Evolutionary conservation across 176 grass and related monocot genomes (phyloP).

Genomic region (Chrysopogon serrulatus): DNA sequence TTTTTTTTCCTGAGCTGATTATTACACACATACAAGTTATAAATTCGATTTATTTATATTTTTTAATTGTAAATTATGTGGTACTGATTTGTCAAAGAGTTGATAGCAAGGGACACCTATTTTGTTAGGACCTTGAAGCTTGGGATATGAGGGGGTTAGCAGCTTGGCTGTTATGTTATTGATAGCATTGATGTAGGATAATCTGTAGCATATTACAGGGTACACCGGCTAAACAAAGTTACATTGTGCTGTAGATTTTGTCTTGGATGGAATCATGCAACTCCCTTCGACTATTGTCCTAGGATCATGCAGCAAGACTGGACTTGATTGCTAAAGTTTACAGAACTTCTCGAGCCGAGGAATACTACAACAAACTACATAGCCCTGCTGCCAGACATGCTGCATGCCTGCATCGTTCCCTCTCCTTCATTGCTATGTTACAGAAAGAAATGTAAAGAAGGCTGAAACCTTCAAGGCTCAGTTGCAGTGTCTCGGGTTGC

Average conservation of each 20-base stretch:
- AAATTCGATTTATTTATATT: not conserved
- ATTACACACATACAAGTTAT: not conserved
- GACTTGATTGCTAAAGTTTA: no score
- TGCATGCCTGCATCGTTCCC: constrained; percentile 70
- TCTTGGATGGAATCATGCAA: constrained; percentile 64
- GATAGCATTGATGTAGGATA: no score
- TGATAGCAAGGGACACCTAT: no score
- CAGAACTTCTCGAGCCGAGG: constrained; percentile 44
- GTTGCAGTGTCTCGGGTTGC: constrained; percentile 58
- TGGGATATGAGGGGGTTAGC: no score
- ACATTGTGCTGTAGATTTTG: constrained; percentile 49
- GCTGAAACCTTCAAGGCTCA: constrained; percentile 64
- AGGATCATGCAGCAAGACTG: constrained; percentile 60
- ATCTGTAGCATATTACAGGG: not conserved
- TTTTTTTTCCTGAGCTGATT: not conserved
- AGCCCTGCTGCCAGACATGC: constrained; percentile 44
- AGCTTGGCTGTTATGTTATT: no score
- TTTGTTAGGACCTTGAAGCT: no score
- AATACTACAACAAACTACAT: constrained; percentile 55
- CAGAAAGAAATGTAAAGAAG: constrained; percentile 51
- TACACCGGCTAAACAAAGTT: not conserved
- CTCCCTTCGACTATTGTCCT: constrained; percentile 32
- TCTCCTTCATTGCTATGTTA: constrained; percentile 73
- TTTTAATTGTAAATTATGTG: not conserved
- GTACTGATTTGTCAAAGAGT: no score